phyloP scores from a whole-genome alignment of 2,329 filamentous ascomycete genomes.

The Fusarium begoniae region DNA sequence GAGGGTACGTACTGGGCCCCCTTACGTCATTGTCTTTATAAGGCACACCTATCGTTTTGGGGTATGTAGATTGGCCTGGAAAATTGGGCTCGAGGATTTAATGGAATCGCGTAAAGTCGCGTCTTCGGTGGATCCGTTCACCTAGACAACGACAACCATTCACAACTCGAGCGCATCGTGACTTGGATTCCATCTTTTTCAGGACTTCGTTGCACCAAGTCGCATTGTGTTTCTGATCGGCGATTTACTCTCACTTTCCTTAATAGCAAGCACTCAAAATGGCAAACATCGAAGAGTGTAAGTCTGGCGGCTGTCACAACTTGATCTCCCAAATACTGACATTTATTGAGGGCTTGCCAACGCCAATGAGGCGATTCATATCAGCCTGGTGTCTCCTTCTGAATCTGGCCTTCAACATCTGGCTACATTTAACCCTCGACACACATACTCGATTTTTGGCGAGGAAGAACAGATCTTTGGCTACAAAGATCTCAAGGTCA shows the following conservation, averaged over 20 bases:
- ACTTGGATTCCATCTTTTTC: background rate
- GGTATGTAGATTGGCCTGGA: slow-evolving; percentile 12
- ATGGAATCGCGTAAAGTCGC: slow-evolving; percentile 36
- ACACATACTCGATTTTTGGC: slow-evolving; percentile 92
- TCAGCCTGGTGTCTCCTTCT: slow-evolving; percentile 66
- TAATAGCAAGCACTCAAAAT: slow-evolving; percentile 28
- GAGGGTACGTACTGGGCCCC: slow-evolving; percentile 11
- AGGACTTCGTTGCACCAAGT: background rate
- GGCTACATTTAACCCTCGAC: slow-evolving; percentile 81
- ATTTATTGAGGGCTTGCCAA: slow-evolving; percentile 62
- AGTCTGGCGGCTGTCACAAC: slow-evolving; percentile 23
- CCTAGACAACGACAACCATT: slow-evolving; percentile 19
- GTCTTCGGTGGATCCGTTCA: slow-evolving; percentile 12
- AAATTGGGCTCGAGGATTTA: slow-evolving; percentile 32
- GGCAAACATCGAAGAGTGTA: slow-evolving; percentile 49
- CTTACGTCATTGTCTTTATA: slow-evolving; percentile 36
- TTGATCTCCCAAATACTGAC: slow-evolving; percentile 27
- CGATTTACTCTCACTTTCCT: background rate
- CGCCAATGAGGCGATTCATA: slow-evolving; percentile 69
- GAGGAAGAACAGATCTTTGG: slow-evolving; percentile 94
- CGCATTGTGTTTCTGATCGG: background rate
- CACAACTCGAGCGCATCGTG: slow-evolving; percentile 13
- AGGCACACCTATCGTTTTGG: background rate
- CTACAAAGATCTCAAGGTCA: slow-evolving; percentile 82
- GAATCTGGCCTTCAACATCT: slow-evolving; percentile 63